These are phyloP conservation scores for Hirschioporus abietinus DNA, from an alignment of 768 basidiomycete species.

Conservation along the genomic window DNA sequence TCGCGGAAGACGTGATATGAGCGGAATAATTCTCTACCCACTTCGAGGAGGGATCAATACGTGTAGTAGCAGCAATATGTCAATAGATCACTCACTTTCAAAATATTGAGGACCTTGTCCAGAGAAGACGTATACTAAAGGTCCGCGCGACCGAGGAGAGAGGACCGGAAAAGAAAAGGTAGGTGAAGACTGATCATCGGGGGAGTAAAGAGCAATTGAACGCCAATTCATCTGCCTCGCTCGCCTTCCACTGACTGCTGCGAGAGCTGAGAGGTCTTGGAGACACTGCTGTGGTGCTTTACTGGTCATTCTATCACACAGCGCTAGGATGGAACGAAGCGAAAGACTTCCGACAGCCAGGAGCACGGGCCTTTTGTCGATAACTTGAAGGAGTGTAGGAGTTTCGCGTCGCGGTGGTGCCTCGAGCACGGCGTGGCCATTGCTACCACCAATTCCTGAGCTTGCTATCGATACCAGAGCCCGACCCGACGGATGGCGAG, in stretches of 20 bases:
- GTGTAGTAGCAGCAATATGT: not conserved
- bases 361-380: not conserved
- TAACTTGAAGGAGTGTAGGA: not conserved
- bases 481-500: not conserved
- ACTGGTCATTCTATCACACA: not conserved
- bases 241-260: not conserved
- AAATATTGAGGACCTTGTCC: constrained; percentile 37
- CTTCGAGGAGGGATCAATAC: constrained; percentile 12
- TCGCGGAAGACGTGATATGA: constrained; percentile 31
- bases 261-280: not conserved
- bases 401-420: not conserved
- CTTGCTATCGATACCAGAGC: not conserved
- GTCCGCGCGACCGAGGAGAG: constrained; percentile 20
- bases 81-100: constrained; percentile 25
- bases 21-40: constrained; percentile 33
- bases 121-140: constrained; percentile 34
- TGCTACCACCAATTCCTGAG: not conserved
- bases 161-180: constrained; percentile 25
- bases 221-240: not conserved
- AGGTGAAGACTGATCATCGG: not conserved
- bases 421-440: not conserved
- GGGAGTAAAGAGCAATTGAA: constrained; percentile 24
- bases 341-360: not conserved
- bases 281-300: not conserved
- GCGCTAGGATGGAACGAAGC: not conserved